Base-by-base conservation (phyloP, 1,284 basidiomycete genomes). In the Chiua sp. region DNA sequence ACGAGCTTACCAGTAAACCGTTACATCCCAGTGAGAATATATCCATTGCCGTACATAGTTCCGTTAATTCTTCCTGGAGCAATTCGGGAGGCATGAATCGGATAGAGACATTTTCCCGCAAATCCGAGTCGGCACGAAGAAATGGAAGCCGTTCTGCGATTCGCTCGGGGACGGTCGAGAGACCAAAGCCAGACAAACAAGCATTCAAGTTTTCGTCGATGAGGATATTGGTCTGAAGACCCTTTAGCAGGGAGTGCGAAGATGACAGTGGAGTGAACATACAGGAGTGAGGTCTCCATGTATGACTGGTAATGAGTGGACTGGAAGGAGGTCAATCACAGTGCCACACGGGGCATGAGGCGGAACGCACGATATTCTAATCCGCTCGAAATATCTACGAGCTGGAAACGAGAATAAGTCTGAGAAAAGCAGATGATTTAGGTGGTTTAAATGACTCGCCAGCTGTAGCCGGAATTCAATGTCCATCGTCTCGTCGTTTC, bases 21-120 rank as follows among this genome's bases (percentile, higher is more conserved):
- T 67, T 59, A 18, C 61, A 63, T 37, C 66, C 66, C 6, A 64
- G 65, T 4, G 68, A 67, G 59, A 56, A 67, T 15, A 67, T 57
- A 20, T 70, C 68, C 22, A 50, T 53, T 6, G 56, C 37, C 1
- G 64, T 49, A 5, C 56, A 35, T 30, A 64, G 26, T 26, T 42
- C 35, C 18, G 2, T 28, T 39, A 47, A 10, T 18, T 55, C 30
- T 3, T 47, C 56, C 15, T 23, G 26, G n/a, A 57, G 13, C 16
- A 68, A 37, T 39, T 67, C 57, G 6, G 44, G 53, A 20, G 62
- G 54, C 49, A 60, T 63, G 59, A 57, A 57, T 51, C 67, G 61
- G 42, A 63, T 54, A 5, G 57, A 42, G 15, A 50, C 63, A 2
- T 55, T 53, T 7, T 68, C 52, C n/a, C 62, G 48, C 18, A 56